phyloP scores from a whole-genome alignment of 345 rosid genomes.

The Eucalyptus rudis region DNA sequence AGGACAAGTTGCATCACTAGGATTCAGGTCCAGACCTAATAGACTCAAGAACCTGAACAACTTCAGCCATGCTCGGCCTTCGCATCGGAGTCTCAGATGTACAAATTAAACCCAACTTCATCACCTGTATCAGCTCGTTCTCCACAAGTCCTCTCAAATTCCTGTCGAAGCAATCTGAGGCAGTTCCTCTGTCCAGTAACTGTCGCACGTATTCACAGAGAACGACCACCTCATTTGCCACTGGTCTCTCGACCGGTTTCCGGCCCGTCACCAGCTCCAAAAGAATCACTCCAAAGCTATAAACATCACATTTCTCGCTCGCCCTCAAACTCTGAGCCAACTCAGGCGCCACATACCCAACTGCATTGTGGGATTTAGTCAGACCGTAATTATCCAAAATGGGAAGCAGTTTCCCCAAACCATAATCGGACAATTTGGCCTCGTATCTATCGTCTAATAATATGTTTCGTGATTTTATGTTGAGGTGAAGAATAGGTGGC shows the following conservation, averaged over 20 bases:
- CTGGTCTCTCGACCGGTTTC: conserved; percentile 82
- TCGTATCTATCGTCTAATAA: conserved; percentile 66
- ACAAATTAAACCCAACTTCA: conserved; percentile 86
- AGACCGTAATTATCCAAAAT: conserved; percentile 61
- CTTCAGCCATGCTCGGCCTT: conserved; percentile 98
- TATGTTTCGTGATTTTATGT: conserved; percentile 81
- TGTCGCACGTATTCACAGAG: conserved; percentile 76
- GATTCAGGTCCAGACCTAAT: conserved; percentile 55
- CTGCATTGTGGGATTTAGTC: conserved; percentile 75
- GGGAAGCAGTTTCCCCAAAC: conserved; percentile 73
- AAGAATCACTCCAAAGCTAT: conserved; percentile 86
- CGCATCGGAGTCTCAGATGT: conserved; percentile 59
- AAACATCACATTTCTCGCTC: conserved; percentile 86
- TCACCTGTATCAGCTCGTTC: conserved; percentile 83
- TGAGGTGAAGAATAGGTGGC: conserved; percentile 86
- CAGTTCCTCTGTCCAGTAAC: conserved; percentile 59
- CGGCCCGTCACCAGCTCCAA: conserved; percentile 88
- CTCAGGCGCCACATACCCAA: conserved; percentile 98
- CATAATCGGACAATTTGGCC: conserved; percentile 81
- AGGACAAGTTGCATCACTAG: conserved; percentile 6
- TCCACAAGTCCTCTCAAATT: conserved; percentile 66
- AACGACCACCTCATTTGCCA: conserved; percentile 49
- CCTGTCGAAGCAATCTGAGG: conserved; percentile 78
- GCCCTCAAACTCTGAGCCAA: conserved; percentile 64
- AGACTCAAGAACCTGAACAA: conserved; percentile 93